Evolutionary conservation across 148 eudicot species (phyloP), one percentile per base, ranked within the genome.

Genomic region (Oxyria digyna): DNA sequence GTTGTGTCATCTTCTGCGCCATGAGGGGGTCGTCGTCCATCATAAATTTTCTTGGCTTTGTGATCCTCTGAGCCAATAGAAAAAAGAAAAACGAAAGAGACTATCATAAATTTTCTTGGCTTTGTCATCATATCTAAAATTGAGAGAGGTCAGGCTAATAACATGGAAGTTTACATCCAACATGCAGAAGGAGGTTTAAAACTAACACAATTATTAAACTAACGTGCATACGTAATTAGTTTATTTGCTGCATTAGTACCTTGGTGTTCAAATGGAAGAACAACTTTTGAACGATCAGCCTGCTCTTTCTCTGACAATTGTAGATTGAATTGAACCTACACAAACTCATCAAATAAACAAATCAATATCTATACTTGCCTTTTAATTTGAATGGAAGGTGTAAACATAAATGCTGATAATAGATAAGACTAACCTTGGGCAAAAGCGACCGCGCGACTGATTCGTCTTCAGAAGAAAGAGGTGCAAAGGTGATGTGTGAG

Each of bases 231-330:
- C 17, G 49, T 45, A 13, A 0, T 45, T 0, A 3, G n/a, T 14
- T 26, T 11, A 55, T 55, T 55, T 55, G 17, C 20, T 49, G 57
- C 23, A 49, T 49, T 17, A 6, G 26, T 79, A 89, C 96, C 98
- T 78, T 89, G 98, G 85, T 88, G 96, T 74, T 94, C 96, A 73
- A 94, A 94, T 43, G 96, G 98, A 79, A 88, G 98, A 46, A 90
- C 91, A 55, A 90, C 98, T 67, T 86, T 90, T 21, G 95, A 85
- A 69, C 97, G 80, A 79, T 94, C 97, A 68, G 73, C 69, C 79
- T 75, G 81, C 81, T 94, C 98, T 79, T 90, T 94, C 74, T 90
- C 96, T 43, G 89, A 81, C 62, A 94, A 75, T 73, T 86, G 81
- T 71, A 94, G 79, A 81, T 88, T 94, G 65, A 94, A 94, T 78